These are phyloP conservation scores for Yamadazyma songkhlaensis DNA, from an alignment of 1,139 yeast genomes.

Conservation along the genomic window DNA sequence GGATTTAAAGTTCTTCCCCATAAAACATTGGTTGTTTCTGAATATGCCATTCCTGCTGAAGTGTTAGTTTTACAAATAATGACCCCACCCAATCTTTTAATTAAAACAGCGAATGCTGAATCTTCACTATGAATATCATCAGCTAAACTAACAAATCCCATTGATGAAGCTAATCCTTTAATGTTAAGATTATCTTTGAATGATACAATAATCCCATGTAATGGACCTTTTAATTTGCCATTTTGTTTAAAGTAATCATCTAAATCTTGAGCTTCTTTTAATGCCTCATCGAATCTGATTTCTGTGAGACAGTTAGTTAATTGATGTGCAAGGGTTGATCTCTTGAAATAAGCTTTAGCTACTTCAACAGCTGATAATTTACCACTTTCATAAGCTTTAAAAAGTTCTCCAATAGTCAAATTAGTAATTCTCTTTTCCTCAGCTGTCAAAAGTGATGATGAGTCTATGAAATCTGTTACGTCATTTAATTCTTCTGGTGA, in stretches of 20 bases:
- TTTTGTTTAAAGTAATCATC: conserved; percentile 38
- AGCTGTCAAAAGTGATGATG: conserved; percentile 26
- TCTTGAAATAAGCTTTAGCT: conserved; percentile 45
- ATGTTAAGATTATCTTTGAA: conserved; percentile 68
- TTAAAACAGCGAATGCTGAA: conserved; percentile 46
- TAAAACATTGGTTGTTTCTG: conserved; percentile 12
- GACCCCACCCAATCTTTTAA: conserved; percentile 63
- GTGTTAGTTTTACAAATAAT: conserved; percentile 45
- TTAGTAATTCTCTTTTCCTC: conserved; percentile 32
- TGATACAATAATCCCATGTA: conserved; percentile 77
- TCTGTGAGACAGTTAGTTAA: conserved; percentile 32
- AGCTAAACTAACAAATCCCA: conserved; percentile 48
- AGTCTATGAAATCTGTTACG: conserved; percentile 37
- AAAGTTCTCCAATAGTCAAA: conserved; percentile 6
- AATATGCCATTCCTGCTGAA: conserved; percentile 22
- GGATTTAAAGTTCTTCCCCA: conserved; percentile 23
- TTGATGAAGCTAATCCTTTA: conserved; percentile 51
- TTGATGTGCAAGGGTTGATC: conserved; percentile 39
- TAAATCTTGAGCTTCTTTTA: conserved; percentile 26
- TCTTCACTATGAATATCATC: conserved; percentile 46
- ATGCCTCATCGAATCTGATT: conserved; percentile 29
- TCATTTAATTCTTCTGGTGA: conserved; percentile 34
- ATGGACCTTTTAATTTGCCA: conserved; percentile 65
- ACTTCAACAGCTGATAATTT: conserved; percentile 40
- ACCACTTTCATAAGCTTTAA: conserved; percentile 11